A percentile compares a stretch with the other conserved stretches of the same genome.
Evolutionary conservation across 495 filamentous ascomycete species (phyloP).

Genomic region (Daldinia loculata): DNA sequence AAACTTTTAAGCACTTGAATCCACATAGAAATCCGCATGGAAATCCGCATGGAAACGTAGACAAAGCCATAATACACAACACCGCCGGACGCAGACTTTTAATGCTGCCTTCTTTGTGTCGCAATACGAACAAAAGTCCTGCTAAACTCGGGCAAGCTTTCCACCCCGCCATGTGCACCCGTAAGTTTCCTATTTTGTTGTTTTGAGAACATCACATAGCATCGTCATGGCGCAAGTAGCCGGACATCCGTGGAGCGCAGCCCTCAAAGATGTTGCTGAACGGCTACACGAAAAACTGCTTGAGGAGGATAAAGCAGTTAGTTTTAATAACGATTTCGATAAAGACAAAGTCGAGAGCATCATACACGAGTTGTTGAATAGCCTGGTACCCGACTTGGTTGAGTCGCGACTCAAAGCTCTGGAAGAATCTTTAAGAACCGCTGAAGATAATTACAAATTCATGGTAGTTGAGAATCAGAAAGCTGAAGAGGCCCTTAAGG

Average conservation of each 20-base stretch:
- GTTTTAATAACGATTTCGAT: neutral
- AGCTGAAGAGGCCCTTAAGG: too few relatives aligned
- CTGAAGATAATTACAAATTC: neutral
- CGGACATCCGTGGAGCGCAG: neutral
- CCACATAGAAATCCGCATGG: neutral
- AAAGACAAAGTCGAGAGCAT: neutral
- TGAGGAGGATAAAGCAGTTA: neutral
- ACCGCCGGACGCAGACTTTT: slow-evolving; percentile 22
- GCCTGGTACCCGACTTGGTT: neutral
- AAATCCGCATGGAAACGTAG: slow-evolving; percentile 1
- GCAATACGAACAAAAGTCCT: slow-evolving; percentile 25
- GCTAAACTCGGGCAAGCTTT: slow-evolving; percentile 8
- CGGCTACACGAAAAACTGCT: neutral
- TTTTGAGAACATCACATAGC: neutral
- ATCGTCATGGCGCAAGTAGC: slow-evolving; percentile 9
- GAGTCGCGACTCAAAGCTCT: neutral
- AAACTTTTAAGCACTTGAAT: neutral
- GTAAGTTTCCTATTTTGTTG: neutral
- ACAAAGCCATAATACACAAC: slow-evolving; percentile 24
- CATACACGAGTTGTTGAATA: neutral
- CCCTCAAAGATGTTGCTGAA: neutral
- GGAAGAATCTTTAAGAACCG: neutral
- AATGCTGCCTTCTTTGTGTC: slow-evolving; percentile 28
- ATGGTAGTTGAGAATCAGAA: too few relatives aligned
- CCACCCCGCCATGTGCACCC: neutral